Evolutionary conservation across 768 basidiomycete genomes (phyloP), one percentile per base, ranked within the genome.

Genomic region (Termitomyces bulborhizus): DNA sequence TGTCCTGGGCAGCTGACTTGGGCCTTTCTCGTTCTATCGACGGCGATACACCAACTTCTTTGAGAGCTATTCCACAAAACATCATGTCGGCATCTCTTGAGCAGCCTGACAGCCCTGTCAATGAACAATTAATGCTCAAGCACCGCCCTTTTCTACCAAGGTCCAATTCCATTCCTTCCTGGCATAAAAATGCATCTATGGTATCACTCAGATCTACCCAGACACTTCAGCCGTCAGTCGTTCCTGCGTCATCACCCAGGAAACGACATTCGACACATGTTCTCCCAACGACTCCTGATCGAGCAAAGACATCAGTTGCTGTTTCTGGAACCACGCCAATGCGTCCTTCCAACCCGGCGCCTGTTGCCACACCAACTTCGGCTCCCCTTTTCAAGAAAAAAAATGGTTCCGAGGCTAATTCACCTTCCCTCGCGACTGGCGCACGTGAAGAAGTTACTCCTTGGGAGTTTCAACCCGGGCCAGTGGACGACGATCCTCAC

Each of bases 261-360:
- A 74, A 73, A 61, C 69, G 70, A 15, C 69, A 69, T 56, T 74
- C 70, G 26, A 56, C 67, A 12, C 59, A 66, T 51, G 50, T 57
- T 46, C 63, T 64, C 42, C 57, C 60, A 43, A 32, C 65, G 43
- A 56, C 65, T 55, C 56, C 46, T 60, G 45, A 62, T 57, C 54
- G 43, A 53, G 57, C 60, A 44, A 62, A 53, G 18, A 57, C 63
- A 24, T 56, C 62, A 37, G 58, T 61, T 53, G 59, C 63, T 31
- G 57, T 62, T 51, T 59, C 62, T 36, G 60, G 48, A 18, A 50
- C 57, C 3, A 64, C 69, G 29, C 68, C 69, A 18, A 62, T 64
- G 13, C 66, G 66, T 21, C 72, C 70, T 5, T 66, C 68, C 26
- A 72, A 71, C 55, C 70, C 70, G 27, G 68, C 69, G 26, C 68